Base-by-base conservation (phyloP, 2,329 filamentous ascomycete species). In the Claviceps sp. region DNA sequence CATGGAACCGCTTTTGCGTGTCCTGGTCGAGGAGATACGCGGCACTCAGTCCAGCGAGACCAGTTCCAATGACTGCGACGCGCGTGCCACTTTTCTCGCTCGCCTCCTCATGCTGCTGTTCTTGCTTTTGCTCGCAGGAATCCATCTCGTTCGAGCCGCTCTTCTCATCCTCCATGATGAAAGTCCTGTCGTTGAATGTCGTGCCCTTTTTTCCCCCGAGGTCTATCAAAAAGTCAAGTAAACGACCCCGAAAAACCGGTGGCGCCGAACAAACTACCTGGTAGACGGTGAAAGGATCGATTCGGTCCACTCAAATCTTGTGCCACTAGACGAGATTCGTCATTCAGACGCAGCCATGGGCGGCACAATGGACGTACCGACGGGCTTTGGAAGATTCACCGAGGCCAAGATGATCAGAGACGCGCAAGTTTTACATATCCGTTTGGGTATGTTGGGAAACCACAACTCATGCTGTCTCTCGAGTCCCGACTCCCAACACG, bases 11-110 rank as follows among this genome's bases (percentile, higher is more conserved):
- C 16, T 56, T 43, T n/a, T 58, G 24, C 11, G 51, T 40, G 51
- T 70, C 67, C 20, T 59, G 60, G 8, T 65, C 60, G 7, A 70
- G 55, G 2, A 70, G 61, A 47, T 67, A 63, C 0, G 64, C 66
- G 0, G 67, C 63, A 0, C 67, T 63, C 1, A 70, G 61, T 1
- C 68, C 68, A 13, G 68, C 66, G 11, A 70, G 51, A 1, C 68
- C 68, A 1, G 66, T 68, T 9, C 68, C 68, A 34, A 70, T 57
- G 42, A 70, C 58, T 52, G 68, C 68, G 24, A 42, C 40, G 13
- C 40, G 40, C 18, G 18, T 42, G 18, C 5, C 40, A 5, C 24
- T 22, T 6, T 18, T 7, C 14, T 45, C 43, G 43, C 44, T 26
- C 24, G 40, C 20, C 40, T 22, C 20, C 7, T 34, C 26, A 30